Percentiles rank a stretch among this genome's conserved stretches.
These are phyloP conservation scores for Huntiella abstrusa DNA, from an alignment of 2,329 filamentous ascomycete genomes.

Conservation along the genomic window DNA sequence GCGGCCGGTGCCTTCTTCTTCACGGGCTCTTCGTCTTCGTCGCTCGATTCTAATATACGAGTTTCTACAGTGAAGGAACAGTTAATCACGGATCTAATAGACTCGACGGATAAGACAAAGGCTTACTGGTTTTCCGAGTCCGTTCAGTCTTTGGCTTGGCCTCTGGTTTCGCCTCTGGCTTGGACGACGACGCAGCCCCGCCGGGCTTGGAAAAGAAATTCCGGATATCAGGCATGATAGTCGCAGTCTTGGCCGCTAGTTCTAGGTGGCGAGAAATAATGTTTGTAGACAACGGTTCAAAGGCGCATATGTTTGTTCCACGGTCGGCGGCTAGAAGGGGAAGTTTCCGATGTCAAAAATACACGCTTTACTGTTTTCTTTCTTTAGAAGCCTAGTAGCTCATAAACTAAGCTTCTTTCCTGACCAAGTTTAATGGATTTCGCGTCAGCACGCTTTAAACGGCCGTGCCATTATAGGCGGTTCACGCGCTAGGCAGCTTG, in stretches of 20 bases:
- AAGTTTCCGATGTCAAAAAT: too few relatives aligned
- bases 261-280: not conserved
- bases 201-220: slow-evolving; percentile 75
- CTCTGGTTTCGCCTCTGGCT: slow-evolving; percentile 27
- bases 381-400: too few relatives aligned
- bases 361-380: too few relatives aligned
- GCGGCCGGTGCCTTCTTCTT: slow-evolving; percentile 34
- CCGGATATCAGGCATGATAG: slow-evolving; percentile 50
- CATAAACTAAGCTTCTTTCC: not conserved
- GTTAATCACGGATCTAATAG: slow-evolving; percentile 12
- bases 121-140: slow-evolving; percentile 24
- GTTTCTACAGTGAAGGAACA: slow-evolving; percentile 20
- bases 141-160: slow-evolving; percentile 22
- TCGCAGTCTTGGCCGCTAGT: too few relatives aligned
- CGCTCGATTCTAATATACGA: slow-evolving; percentile 65
- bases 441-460: slow-evolving; percentile 6
- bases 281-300: not conserved
- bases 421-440: slow-evolving; percentile 7
- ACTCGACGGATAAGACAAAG: not conserved
- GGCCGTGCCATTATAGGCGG: not conserved
- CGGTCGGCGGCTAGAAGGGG: not conserved
- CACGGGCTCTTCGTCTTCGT: slow-evolving; percentile 30
- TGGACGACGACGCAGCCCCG: slow-evolving; percentile 30
- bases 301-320: too few relatives aligned
- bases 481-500: slow-evolving; percentile 1